These are phyloP conservation scores for Jacaranda mimosifolia DNA, from an alignment of 257 asterid species.

Conservation along the genomic window DNA sequence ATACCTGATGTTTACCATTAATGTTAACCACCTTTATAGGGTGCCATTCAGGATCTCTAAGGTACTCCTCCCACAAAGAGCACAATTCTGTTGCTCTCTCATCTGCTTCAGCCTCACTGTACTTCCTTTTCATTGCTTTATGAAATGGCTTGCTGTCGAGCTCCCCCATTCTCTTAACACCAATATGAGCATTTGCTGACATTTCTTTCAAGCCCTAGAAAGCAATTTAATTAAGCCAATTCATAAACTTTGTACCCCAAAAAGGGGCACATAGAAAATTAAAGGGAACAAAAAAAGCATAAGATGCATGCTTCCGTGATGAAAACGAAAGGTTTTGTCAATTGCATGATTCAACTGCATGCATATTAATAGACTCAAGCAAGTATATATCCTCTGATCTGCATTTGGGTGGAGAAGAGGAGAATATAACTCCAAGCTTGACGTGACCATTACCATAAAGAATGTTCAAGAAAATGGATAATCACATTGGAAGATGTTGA, in stretches of 20 bases:
- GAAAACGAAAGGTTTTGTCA: conserved; percentile 14
- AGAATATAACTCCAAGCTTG: conserved; percentile 9
- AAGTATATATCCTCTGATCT: background rate
- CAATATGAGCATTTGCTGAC: conserved; percentile 53
- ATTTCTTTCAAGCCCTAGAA: conserved; percentile 72
- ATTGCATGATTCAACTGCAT: background rate
- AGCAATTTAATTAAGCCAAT: conserved; percentile 35
- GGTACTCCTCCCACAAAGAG: conserved; percentile 95
- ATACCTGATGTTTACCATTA: conserved; percentile 72
- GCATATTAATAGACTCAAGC: conserved; percentile 3
- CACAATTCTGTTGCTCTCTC: conserved; percentile 84
- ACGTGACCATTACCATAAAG: conserved; percentile 3
- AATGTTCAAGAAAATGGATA: no score
- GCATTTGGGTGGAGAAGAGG: background rate
- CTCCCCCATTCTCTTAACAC: conserved; percentile 94
- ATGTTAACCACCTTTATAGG: conserved; percentile 68
- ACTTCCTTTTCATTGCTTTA: conserved; percentile 72
- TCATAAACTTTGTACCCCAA: conserved; percentile 29
- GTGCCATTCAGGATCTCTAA: conserved; percentile 94
- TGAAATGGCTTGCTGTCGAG: conserved; percentile 79
- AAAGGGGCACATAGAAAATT: background rate
- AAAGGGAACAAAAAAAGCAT: conserved; percentile 21
- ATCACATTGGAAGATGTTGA: background rate
- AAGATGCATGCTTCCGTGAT: conserved; percentile 30
- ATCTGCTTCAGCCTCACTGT: conserved; percentile 71